Conservation (phyloP, 805 yeast species). For the Ogataea salicorniae region DNA sequence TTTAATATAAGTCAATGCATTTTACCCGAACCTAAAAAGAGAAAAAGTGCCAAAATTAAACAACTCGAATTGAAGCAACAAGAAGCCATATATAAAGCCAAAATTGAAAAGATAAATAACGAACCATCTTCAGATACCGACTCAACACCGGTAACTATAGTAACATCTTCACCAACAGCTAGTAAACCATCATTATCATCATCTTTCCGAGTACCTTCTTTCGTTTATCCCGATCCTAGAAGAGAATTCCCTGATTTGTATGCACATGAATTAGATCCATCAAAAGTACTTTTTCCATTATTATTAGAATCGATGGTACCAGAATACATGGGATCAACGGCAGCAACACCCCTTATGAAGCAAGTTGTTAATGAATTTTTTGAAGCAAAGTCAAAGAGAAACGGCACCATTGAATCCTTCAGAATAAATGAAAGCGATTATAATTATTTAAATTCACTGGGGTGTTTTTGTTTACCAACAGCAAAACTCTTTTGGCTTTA, state of each 20-base stretch:
- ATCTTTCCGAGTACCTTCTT: constrained; percentile 8
- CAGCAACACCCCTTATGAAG: constrained; percentile 27
- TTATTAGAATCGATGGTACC: constrained; percentile 13
- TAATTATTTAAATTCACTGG: constrained; percentile 28
- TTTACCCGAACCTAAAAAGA: constrained; percentile 45
- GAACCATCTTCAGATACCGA: background rate
- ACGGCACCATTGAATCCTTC: constrained; percentile 5
- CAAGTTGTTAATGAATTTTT: constrained; percentile 25
- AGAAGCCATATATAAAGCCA: constrained; percentile 1
- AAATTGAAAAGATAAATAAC: background rate
- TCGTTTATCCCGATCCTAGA: constrained; percentile 22
- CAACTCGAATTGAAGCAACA: constrained; percentile 11
- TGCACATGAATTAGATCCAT: constrained; percentile 19
- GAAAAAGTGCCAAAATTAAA: constrained; percentile 22
- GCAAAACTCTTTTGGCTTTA: constrained; percentile 53
- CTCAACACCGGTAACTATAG: background rate
- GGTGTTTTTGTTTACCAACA: constrained; percentile 68
- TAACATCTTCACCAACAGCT: background rate
- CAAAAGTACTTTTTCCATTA: constrained; percentile 12
- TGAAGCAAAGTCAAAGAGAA: constrained; percentile 1
- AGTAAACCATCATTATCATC: background rate
- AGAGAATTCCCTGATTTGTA: constrained; percentile 21
- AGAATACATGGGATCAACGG: constrained; percentile 32
- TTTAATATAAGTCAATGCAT: constrained; percentile 63
- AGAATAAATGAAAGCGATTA: constrained; percentile 15